These are phyloP conservation scores for Pascua sp. DNA, from an alignment of 1,284 basidiomycete species.

Conservation along the genomic window DNA sequence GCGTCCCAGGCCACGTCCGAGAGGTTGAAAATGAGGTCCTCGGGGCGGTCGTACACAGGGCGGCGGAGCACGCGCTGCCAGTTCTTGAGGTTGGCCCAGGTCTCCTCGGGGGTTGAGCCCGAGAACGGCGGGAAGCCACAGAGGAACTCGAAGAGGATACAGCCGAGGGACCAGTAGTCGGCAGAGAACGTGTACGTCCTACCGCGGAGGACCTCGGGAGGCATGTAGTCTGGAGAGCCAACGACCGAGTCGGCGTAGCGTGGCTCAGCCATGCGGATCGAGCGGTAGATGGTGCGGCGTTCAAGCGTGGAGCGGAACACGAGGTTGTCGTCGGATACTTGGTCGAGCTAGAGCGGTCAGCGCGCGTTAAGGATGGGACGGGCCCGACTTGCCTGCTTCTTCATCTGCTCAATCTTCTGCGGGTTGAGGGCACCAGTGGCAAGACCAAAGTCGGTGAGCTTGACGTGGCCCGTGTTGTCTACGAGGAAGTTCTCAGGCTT, in stretches of 20 bases:
- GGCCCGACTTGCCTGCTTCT: slow-evolving; percentile 65
- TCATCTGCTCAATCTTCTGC: slow-evolving; percentile 88
- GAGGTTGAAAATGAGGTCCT: slow-evolving; percentile 97
- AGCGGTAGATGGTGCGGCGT: slow-evolving; percentile 89
- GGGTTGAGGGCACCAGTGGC: slow-evolving; percentile 96
- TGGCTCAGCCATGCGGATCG: slow-evolving; percentile 83
- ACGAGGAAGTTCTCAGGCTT: slow-evolving; percentile 98
- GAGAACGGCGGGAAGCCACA: slow-evolving; percentile 95
- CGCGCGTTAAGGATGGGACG: not conserved
- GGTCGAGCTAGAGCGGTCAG: slow-evolving; percentile 66
- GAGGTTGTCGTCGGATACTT: slow-evolving; percentile 90
- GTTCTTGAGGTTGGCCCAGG: slow-evolving; percentile 98
- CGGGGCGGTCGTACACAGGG: slow-evolving; percentile 91
- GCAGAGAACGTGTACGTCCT: slow-evolving; percentile 94
- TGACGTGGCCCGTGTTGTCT: slow-evolving; percentile 92
- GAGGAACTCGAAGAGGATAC: slow-evolving; percentile 97
- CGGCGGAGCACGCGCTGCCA: slow-evolving; percentile 88
- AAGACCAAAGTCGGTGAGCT: slow-evolving; percentile 96
- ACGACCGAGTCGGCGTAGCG: slow-evolving; percentile 97
- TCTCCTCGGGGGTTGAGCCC: slow-evolving; percentile 92
- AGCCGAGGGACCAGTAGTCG: slow-evolving; percentile 98
- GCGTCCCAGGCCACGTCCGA: slow-evolving; percentile 92
- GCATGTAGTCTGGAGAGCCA: slow-evolving; percentile 88
- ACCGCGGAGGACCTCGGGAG: slow-evolving; percentile 81
- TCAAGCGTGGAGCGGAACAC: slow-evolving; percentile 91